phyloP scores from a whole-genome alignment of 2,329 filamentous ascomycete genomes.

The Talaromyces sp. region DNA sequence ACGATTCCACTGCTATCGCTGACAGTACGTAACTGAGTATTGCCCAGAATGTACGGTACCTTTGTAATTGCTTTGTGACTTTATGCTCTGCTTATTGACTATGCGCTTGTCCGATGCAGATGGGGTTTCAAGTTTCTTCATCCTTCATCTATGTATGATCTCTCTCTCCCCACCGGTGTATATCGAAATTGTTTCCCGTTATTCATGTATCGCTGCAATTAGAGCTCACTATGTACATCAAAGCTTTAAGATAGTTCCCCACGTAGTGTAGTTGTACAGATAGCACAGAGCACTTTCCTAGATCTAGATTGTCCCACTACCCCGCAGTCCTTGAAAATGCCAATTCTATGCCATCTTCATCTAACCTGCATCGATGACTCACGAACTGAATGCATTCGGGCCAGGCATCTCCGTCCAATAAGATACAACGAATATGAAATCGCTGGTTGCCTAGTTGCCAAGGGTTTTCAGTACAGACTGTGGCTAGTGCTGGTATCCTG shows the following conservation, averaged over 20 bases:
- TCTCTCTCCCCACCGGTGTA: no score
- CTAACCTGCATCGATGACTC: not conserved
- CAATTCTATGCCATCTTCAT: not conserved
- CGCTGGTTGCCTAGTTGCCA: constrained; percentile 1
- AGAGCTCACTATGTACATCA: not conserved
- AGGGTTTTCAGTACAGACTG: not conserved
- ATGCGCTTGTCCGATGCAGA: no score
- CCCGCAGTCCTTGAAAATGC: not conserved
- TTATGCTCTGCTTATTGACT: no score
- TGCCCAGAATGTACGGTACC: no score
- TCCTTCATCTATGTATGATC: no score
- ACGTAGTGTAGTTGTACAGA: not conserved
- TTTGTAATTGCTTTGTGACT: not conserved
- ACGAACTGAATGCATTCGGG: not conserved
- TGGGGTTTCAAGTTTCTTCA: no score
- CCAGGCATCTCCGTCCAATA: not conserved
- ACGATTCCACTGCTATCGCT: not conserved
- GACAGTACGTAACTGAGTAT: not conserved
- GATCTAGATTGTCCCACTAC: not conserved
- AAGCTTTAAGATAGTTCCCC: not conserved
- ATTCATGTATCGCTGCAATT: not conserved
- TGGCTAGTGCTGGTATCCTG: not conserved
- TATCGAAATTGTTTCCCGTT: no score
- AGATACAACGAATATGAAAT: not conserved
- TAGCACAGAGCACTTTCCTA: not conserved